Conservation (phyloP, 1,284 basidiomycete species). For the Porodaedalea pini region DNA sequence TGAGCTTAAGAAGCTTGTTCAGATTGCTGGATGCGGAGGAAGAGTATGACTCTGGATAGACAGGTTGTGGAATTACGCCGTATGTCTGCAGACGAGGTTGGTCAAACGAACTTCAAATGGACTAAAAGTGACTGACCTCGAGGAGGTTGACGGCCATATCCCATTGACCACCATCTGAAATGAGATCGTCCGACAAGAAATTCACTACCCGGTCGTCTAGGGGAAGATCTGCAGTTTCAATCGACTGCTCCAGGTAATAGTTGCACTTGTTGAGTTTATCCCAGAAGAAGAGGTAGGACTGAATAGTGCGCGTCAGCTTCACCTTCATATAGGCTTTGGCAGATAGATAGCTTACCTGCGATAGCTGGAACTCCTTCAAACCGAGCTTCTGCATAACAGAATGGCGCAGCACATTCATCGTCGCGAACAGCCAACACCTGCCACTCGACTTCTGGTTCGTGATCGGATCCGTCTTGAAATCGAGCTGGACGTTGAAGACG, state of each 20-base stretch:
- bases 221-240: conserved; percentile 78
- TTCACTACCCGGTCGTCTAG: conserved; percentile 81
- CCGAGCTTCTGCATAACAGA: conserved; percentile 83
- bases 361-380: conserved; percentile 84
- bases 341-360: conserved; percentile 53
- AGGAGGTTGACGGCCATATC: conserved; percentile 93
- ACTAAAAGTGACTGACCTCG: conserved; percentile 37
- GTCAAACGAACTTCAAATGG: not conserved
- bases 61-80: conserved; percentile 76
- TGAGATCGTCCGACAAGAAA: conserved; percentile 73
- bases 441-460: conserved; percentile 88
- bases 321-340: not conserved
- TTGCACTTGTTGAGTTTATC: conserved; percentile 96
- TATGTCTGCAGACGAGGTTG: conserved; percentile 49
- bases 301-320: conserved; percentile 11
- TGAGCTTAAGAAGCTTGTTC: conserved; percentile 80
- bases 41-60: conserved; percentile 86
- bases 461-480: conserved; percentile 77
- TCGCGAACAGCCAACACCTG: conserved; percentile 91
- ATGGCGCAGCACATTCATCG: conserved; percentile 84
- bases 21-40: conserved; percentile 73
- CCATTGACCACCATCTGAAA: conserved; percentile 93
- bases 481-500: conserved; percentile 81
- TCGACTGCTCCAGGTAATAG: conserved; percentile 87
- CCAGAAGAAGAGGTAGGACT: conserved; percentile 91